A percentile compares a stretch with the other conserved stretches of the same genome.
These are phyloP conservation scores for Arachnomyces sp. DNA, from an alignment of 2,329 filamentous ascomycete genomes.

Conservation along the genomic window DNA sequence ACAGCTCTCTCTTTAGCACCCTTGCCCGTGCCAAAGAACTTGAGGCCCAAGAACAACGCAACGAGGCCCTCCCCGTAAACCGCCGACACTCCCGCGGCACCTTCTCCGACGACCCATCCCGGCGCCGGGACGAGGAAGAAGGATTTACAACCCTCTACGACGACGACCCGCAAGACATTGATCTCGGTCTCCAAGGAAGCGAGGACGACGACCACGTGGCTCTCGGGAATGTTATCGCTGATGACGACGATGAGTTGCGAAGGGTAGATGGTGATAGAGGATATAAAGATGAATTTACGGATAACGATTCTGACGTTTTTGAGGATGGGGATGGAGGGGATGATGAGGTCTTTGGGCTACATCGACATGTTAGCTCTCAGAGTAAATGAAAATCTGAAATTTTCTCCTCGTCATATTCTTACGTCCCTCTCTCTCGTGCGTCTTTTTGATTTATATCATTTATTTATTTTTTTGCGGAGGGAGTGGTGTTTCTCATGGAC, in stretches of 20 bases:
- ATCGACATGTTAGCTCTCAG: conserved; percentile 24
- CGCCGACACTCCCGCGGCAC: conserved; percentile 28
- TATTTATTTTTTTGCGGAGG: too few species aligned
- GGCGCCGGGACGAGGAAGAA: background rate
- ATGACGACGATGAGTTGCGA: conserved; percentile 40
- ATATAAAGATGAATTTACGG: conserved; percentile 49
- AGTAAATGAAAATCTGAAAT: background rate
- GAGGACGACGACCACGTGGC: conserved; percentile 39
- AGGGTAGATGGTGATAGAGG: conserved; percentile 20
- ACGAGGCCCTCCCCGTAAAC: conserved; percentile 14
- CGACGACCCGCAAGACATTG: conserved; percentile 33
- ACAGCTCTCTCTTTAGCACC: conserved; percentile 27
- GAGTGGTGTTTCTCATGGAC: too few species aligned
- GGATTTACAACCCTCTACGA: background rate
- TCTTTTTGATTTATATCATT: too few species aligned
- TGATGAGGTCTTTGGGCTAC: conserved; percentile 31
- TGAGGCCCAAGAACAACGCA: conserved; percentile 37
- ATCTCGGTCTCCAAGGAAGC: conserved; percentile 31
- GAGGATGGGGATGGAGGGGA: conserved; percentile 33
- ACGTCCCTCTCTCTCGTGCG: too few species aligned
- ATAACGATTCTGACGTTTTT: conserved; percentile 45
- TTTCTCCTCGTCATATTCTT: background rate
- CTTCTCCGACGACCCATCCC: conserved; percentile 3
- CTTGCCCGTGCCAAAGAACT: conserved; percentile 42
- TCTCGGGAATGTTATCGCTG: conserved; percentile 34